Conservation (phyloP, 768 basidiomycete genomes). For the Melanogaster broomeanus region DNA sequence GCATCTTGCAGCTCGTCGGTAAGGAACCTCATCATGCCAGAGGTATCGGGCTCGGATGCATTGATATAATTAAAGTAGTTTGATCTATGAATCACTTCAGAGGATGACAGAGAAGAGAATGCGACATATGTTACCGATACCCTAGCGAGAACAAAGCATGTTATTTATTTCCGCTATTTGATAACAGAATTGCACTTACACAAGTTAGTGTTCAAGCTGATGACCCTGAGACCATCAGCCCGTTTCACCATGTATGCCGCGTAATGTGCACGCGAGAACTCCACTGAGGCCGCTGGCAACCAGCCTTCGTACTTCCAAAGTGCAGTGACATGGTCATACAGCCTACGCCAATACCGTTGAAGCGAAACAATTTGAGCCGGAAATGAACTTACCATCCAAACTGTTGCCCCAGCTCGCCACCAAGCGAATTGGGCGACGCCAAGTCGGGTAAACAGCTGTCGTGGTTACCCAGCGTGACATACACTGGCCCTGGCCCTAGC, state of each 20-base stretch:
- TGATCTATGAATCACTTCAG: constrained; percentile 37
- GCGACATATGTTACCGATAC: constrained; percentile 27
- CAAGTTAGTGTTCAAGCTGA: constrained; percentile 75
- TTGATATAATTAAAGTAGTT: constrained; percentile 83
- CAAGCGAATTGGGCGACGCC: constrained; percentile 61
- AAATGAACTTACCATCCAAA: constrained; percentile 56
- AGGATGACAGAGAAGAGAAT: constrained; percentile 3
- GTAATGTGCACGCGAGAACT: constrained; percentile 66
- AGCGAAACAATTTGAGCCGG: neutral
- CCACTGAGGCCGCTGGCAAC: constrained; percentile 58
- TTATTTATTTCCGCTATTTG: neutral
- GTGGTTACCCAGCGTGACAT: constrained; percentile 76
- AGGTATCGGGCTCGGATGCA: constrained; percentile 64
- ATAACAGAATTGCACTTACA: constrained; percentile 46
- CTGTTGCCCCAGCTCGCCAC: constrained; percentile 54
- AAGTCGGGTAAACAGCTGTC: constrained; percentile 63
- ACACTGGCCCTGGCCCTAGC: constrained; percentile 70
- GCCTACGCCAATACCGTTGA: constrained; percentile 42
- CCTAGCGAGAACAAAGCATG: constrained; percentile 19
- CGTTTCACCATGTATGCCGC: constrained; percentile 72
- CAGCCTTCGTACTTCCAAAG: constrained; percentile 75
- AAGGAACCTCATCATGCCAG: constrained; percentile 76
- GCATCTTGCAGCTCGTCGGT: constrained; percentile 79
- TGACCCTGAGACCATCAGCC: constrained; percentile 64
- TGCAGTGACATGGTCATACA: constrained; percentile 72